phyloP scores from a whole-genome alignment of 345 rosid genomes.

The Salix suchowensis region DNA sequence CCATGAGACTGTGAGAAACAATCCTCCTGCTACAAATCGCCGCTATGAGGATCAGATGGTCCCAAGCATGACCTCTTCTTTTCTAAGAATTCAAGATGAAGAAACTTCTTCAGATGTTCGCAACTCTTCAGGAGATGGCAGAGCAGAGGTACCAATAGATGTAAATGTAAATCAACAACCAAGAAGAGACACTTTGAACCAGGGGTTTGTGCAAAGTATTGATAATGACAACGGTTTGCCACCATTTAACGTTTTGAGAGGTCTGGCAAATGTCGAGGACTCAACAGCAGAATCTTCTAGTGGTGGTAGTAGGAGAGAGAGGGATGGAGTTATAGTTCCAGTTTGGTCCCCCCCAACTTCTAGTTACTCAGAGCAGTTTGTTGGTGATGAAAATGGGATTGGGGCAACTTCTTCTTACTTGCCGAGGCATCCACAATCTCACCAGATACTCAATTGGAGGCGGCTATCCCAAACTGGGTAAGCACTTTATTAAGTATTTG shows the following conservation, averaged over 20 bases:
- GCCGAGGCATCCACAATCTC: constrained; percentile 80
- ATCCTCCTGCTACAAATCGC: constrained; percentile 32
- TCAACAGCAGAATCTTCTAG: constrained; percentile 90
- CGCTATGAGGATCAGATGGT: constrained; percentile 97
- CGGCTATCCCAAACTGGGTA: constrained; percentile 79
- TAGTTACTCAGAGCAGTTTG: constrained; percentile 71
- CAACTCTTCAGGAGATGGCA: constrained; percentile 49
- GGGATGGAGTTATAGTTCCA: constrained; percentile 86
- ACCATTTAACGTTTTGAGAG: constrained; percentile 40
- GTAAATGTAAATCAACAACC: constrained; percentile 50
- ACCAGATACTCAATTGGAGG: constrained; percentile 75
- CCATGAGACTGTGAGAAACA: constrained; percentile 52
- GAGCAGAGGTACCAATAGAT: constrained; percentile 88
- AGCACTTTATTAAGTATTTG: constrained; percentile 1
- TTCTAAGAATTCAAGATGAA: constrained; percentile 66
- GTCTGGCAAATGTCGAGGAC: constrained; percentile 57
- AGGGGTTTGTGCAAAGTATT: constrained; percentile 29
- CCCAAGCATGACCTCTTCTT: constrained; percentile 81
- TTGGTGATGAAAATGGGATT: constrained; percentile 71
- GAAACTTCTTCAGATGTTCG: constrained; percentile 58
- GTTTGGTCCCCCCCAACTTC: constrained; percentile 82
- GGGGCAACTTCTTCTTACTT: constrained; percentile 66
- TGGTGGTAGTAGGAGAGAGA: constrained; percentile 64
- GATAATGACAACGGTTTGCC: constrained; percentile 29
- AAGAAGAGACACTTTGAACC: constrained; percentile 40